Base-by-base conservation (phyloP, 2,329 filamentous ascomycete genomes). In the Trichocomaceae sp. region DNA sequence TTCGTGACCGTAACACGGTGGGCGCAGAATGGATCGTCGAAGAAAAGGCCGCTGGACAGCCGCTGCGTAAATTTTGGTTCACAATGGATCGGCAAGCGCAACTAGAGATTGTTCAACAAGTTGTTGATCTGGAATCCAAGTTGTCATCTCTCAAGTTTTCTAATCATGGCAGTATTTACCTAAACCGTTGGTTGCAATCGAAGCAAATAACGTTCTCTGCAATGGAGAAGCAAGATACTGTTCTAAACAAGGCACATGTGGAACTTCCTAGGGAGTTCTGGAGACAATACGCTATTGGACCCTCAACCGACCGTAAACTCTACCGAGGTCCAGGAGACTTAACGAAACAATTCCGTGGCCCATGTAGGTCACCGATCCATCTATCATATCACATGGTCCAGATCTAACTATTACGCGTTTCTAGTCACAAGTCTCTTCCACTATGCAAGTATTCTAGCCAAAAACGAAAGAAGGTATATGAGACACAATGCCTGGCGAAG, bases 11-110 rank as follows among this genome's bases (percentile, higher is more conserved):
- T 15, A 75, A 74, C 54, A 39, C 66, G 45, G 70, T 69, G 35
- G 70, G 70, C 2, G 68, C 67, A 42, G 70, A 74, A 60, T 75
- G 70, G 46, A 65, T 76, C 20, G 66, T 75, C 19, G 70, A 73
- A 64, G 72, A 71, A 54, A 63, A 65, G 23, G 59, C 67, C 15
- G 54, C 31, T 0, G 72, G 72, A 12, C 58, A 58, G 6, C 62
- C 64, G 2, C 49, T 72, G 19, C 67, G 64, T 10, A 60, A 64
- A 5, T 48, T 66, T 10, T 73, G 69, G 71, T 63, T 58, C 48
- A 41, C 47, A 5, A 46, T 61, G 37, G 52, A 59, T 3, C 55
- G 50, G 12, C 3, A 56, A 29, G 37, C 54, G 26, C 54, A 60
- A 26, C 33, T 57, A 15, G 44, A 37, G 7, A 54, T 66, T 3